Percentiles rank a stretch among this genome's conserved stretches.
Conservation (phyloP, 78 protist genomes). For the Monocercomonoides exilis region DNA sequence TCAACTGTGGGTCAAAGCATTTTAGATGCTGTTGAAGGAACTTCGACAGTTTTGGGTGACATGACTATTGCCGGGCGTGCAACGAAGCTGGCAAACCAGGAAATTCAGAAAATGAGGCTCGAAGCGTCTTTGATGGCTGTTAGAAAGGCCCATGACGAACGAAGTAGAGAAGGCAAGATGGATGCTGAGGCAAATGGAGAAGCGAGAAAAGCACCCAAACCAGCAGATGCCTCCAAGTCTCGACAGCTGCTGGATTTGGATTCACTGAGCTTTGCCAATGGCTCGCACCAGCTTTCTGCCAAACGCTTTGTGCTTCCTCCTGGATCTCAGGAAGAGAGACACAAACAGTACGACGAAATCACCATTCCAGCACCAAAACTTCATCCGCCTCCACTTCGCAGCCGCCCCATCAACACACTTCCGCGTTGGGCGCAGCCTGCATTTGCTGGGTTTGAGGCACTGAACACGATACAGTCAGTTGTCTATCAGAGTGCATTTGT, state of each 20-base stretch:
- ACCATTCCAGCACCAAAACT: slow-evolving; percentile 68
- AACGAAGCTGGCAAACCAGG: no score
- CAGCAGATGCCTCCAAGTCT: not conserved
- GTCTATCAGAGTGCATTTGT: slow-evolving; percentile 63
- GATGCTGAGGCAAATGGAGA: not conserved
- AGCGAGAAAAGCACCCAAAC: not conserved
- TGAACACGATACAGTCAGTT: not conserved
- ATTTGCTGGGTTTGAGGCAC: slow-evolving; percentile 29
- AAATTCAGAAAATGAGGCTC: not conserved
- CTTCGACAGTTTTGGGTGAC: no score
- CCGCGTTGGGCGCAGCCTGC: slow-evolving; percentile 76
- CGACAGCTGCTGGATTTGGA: slow-evolving; percentile 59
- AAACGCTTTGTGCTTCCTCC: slow-evolving; percentile 51
- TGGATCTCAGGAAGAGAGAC: slow-evolving; percentile 42
- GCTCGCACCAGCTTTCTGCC: slow-evolving; percentile 77
- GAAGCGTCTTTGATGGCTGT: not conserved
- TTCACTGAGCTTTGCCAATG: slow-evolving; percentile 57
- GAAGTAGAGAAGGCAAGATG: not conserved
- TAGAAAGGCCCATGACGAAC: not conserved
- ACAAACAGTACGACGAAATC: slow-evolving; percentile 58
- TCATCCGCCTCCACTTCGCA: slow-evolving; percentile 15
- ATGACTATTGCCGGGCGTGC: no score
- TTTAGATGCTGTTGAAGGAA: no score
- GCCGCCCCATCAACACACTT: slow-evolving; percentile 34
- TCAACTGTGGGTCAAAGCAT: no score